A percentile compares a stretch with the other conserved stretches of the same genome.
Evolutionary conservation across 2,329 filamentous ascomycete species (phyloP).

Genomic region (Didymella arachidicola): DNA sequence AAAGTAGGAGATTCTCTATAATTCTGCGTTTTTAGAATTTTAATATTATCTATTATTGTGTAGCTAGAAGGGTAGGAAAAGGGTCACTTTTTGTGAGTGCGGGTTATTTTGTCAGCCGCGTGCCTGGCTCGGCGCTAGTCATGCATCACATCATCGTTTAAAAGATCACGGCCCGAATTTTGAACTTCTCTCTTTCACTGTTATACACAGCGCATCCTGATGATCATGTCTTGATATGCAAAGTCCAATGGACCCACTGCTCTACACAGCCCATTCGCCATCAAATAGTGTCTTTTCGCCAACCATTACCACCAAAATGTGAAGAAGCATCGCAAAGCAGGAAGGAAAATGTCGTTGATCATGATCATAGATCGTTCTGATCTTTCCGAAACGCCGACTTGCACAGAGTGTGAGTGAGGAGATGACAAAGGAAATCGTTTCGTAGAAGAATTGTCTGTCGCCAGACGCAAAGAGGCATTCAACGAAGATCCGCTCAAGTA

Average conservation of each 20-base stretch:
- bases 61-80: too few species aligned
- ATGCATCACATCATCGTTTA: constrained; percentile 6
- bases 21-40: too few species aligned
- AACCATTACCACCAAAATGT: constrained; percentile 23
- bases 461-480: neutral
- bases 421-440: constrained; percentile 19
- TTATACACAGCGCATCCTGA: constrained; percentile 29
- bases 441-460: neutral
- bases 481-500: neutral
- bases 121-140: constrained; percentile 12
- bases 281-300: constrained; percentile 20
- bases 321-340: constrained; percentile 1
- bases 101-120: too few species aligned
- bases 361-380: constrained; percentile 20
- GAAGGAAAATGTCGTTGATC: constrained; percentile 11
- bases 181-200: constrained; percentile 9
- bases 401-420: neutral
- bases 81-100: too few species aligned
- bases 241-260: constrained; percentile 20
- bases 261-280: constrained; percentile 20
- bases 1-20: too few species aligned
- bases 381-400: constrained; percentile 20
- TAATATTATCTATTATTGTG: too few species aligned
- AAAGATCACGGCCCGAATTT: neutral
- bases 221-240: constrained; percentile 27